Base-by-base conservation (phyloP, 768 basidiomycete genomes). In the Phanerochaete carnosa region DNA sequence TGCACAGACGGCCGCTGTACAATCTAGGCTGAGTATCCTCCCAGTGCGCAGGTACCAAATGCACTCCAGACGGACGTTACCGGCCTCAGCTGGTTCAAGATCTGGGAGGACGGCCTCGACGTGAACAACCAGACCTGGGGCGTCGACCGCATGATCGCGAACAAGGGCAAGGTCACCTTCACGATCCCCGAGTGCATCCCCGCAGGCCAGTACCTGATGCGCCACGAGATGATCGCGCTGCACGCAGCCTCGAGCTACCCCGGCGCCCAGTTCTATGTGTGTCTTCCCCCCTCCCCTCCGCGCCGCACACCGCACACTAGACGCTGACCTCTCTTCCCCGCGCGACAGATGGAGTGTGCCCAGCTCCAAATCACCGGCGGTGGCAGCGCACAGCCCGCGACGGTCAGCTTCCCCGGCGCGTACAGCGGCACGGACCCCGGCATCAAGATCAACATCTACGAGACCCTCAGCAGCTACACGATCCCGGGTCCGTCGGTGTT, bases 221-320 rank as follows among this genome's bases (percentile, higher is more conserved):
- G 81, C 12, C 75, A 76, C 45, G 83, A 83, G 64, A 68, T 84
- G 58, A 84, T 83, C 61, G 80, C 79, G 52, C 71, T 83, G 35
- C 81, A 79, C 62, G 78, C 68, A 15, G 81, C 80, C 0, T 57
- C 63, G 6, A 73, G 64, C 19, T 83, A 83, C 65, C 82, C 81
- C 37, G 83, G 84, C 37, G 84, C 84, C 23, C 83, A 85, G 60
- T 74, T 86, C 73, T 86, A 84, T 64, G 54, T 55, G 23, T n/a
- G 54, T 43, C 6, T 2, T 8, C 29, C 47, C 57, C 4, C 23
- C 25, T 45, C 28, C 43, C 13, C 25, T 54, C 22, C 7, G 28
- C 25, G 7, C 16, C 46, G 25, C 19, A 1, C n/a, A 12, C 39
- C 26, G n/a, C 29, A 12, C 55, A 13, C 23, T 19, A 32, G 19